Conservation (phyloP, 2,329 filamentous ascomycete species). For the Aspergillus clavatus region DNA sequence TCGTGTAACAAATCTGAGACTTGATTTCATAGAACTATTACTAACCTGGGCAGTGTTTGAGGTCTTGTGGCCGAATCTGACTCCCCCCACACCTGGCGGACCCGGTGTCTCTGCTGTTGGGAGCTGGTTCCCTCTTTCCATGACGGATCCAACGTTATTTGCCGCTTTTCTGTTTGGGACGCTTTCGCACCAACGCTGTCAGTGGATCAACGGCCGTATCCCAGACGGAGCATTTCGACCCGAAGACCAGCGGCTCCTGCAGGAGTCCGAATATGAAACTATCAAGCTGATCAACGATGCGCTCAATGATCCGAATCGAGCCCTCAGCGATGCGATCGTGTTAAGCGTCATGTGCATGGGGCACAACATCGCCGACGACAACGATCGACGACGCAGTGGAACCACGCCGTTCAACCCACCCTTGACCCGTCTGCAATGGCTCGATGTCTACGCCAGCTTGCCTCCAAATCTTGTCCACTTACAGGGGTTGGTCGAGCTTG, state of each 20-base stretch:
- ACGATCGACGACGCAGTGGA: conserved; percentile 8
- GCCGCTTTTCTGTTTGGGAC: conserved; percentile 30
- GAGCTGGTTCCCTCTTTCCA: conserved; percentile 28
- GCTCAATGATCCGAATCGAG: conserved; percentile 27
- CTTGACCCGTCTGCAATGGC: conserved; percentile 33
- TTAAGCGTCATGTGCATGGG: conserved; percentile 35
- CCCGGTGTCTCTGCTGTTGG: conserved; percentile 8
- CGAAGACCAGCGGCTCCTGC: conserved; percentile 21
- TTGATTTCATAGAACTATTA: not conserved
- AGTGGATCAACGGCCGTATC: conserved; percentile 24
- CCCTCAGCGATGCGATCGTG: conserved; percentile 32
- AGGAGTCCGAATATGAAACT: conserved; percentile 29
- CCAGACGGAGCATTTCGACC: conserved; percentile 16
- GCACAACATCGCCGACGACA: conserved; percentile 26
- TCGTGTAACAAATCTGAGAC: conserved; percentile 12
- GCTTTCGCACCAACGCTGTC: conserved; percentile 30
- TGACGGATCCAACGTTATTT: conserved; percentile 26
- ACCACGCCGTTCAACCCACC: conserved; percentile 31
- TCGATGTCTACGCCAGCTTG: conserved; percentile 34
- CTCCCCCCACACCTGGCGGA: conserved; percentile 11
- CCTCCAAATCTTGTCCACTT: conserved; percentile 34
- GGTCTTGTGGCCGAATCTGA: conserved; percentile 27
- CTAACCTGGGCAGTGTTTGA: conserved; percentile 14
- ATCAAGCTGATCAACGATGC: conserved; percentile 34
- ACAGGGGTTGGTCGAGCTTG: conserved; percentile 31